phyloP scores from a whole-genome alignment of 2,329 filamentous ascomycete species.

The Aspergillus arachidicola region DNA sequence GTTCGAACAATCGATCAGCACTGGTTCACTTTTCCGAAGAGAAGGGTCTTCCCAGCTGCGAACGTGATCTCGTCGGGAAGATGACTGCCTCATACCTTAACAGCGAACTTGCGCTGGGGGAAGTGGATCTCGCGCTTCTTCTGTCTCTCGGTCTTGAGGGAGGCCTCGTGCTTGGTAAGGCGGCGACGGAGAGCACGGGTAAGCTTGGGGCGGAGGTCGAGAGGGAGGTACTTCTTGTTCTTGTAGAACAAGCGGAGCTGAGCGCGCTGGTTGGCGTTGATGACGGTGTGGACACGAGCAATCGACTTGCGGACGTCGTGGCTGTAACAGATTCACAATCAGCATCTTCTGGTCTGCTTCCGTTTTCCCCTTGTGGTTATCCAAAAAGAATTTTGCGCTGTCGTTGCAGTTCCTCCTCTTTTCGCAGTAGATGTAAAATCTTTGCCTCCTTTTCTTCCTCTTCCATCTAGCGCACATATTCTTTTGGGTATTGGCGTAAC shows the following conservation, averaged over 20 bases:
- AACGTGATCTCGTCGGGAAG: not conserved
- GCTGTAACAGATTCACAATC: conserved; percentile 54
- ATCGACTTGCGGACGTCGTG: conserved; percentile 99
- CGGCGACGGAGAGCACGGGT: conserved; percentile 97
- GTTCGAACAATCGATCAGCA: conserved; percentile 13
- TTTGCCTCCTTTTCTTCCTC: not conserved
- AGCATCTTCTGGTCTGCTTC: conserved; percentile 22
- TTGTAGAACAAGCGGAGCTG: conserved; percentile 99
- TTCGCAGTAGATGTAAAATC: conserved; percentile 5
- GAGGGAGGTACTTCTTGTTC: conserved; percentile 98
- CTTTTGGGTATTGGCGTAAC: not conserved
- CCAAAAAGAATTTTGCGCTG: not conserved
- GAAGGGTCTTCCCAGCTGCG: not conserved
- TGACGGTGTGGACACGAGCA: conserved; percentile 96
- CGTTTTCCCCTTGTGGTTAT: not conserved
- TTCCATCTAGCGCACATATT: not conserved
- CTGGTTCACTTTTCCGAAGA: not conserved
- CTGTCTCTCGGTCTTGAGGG: conserved; percentile 84
- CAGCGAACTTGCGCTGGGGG: conserved; percentile 97
- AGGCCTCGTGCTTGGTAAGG: conserved; percentile 87
- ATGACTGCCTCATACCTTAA: conserved; percentile 71
- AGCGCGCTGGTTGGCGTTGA: conserved; percentile 98
- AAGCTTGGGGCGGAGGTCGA: conserved; percentile 98
- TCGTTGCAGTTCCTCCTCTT: conserved; percentile 8
- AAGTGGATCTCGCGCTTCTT: conserved; percentile 97